A percentile compares a stretch with the other conserved stretches of the same genome.
phyloP scores from a whole-genome alignment of 257 asterid species.

The Penstemon barbatus region DNA sequence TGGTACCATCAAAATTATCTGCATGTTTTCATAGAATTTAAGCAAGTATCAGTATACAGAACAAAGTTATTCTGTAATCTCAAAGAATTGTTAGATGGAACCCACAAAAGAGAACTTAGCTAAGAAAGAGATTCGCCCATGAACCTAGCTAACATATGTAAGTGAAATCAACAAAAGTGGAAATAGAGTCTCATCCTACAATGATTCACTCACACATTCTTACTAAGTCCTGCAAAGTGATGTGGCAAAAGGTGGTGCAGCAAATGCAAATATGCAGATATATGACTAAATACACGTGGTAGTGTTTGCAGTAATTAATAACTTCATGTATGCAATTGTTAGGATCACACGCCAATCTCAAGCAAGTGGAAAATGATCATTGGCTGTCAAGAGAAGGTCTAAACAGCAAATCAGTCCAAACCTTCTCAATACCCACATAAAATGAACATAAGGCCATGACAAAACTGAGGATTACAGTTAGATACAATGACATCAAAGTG shows the following conservation, averaged over 20 bases:
- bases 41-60: constrained; percentile 20
- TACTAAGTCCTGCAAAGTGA: too few species aligned
- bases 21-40: constrained; percentile 24
- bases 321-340: background rate
- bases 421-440: too few species aligned
- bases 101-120: too few species aligned
- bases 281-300: too few species aligned
- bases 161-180: background rate
- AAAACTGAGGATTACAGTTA: too few species aligned
- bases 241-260: too few species aligned
- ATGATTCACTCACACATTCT: background rate
- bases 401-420: too few species aligned
- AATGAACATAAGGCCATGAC: too few species aligned
- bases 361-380: too few species aligned
- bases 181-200: constrained; percentile 3
- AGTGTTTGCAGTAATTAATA: background rate
- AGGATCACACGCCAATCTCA: background rate
- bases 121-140: background rate
- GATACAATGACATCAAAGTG: too few species aligned
- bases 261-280: too few species aligned
- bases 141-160: background rate
- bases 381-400: too few species aligned
- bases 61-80: constrained; percentile 9
- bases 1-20: constrained; percentile 69
- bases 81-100: background rate